Evolutionary conservation across 1,139 yeast genomes (phyloP), one percentile per base, ranked within the genome.

Genomic region (Keqinozyma sinolaborantium): DNA sequence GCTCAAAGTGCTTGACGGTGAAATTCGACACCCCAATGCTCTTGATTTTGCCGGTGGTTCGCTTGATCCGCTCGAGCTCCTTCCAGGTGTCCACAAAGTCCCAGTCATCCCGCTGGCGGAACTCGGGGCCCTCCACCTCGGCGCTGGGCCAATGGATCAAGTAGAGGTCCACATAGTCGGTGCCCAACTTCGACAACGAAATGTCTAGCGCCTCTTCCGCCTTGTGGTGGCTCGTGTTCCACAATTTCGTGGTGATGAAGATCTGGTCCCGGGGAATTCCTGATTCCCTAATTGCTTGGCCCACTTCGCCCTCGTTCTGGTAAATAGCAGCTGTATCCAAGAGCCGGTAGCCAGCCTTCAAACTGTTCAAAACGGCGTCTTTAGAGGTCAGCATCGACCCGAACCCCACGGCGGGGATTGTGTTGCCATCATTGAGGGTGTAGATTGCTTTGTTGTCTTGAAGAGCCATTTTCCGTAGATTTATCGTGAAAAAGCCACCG

Each of bases 91-190:
- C 74, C 37, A 73, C 53, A 42, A 70, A 71, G 44, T 67, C 58
- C 74, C 82, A 78, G 30, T 62, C 69, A 5, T 32, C 29, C 15
- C 36, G 25, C 34, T 71, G 42, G 26, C 48, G 48, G 40, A 36
- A n/a, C 38, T 36, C 20, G 49, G 47, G 26, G 5, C 51, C 46
- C 31, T 68, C 64, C 34, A 74, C 53, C 37, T 76, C 51, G 2
- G 84, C 69, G 31, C 71, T 69, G 6, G 96, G 96, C 95, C 94
- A 86, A 60, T 88, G 97, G 47, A 86, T 74, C 54, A 90, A 70
- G 56, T 81, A 83, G 48, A 88, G 67, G 55, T 90, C 97, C 35
- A 90, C 80, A 49, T 88, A 88, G 34, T 84, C 94, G 45, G 84
- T 61, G 1, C 82, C 82, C 47, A 88, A 67, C 50, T 79, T 77